Percentiles rank a stretch among this genome's conserved stretches.
Evolutionary conservation across 2,329 filamentous ascomycete genomes (phyloP).

Genomic region (Mariannaea sp.): DNA sequence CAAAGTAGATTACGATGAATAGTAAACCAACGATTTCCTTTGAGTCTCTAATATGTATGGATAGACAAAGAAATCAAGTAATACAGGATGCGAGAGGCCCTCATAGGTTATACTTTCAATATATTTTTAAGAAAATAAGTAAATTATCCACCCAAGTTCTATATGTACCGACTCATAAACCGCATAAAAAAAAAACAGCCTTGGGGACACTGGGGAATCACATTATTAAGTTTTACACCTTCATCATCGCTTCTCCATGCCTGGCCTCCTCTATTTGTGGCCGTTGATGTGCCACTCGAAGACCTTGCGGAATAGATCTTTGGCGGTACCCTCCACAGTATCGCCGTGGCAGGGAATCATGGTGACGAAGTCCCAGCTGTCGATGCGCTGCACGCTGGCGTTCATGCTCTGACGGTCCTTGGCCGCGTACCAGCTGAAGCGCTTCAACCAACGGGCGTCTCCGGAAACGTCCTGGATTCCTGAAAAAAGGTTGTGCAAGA

Average conservation of each 20-base stretch:
- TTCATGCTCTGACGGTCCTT: conserved; percentile 71
- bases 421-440: conserved; percentile 80
- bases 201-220: too few species aligned
- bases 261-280: conserved; percentile 25
- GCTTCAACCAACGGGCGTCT: conserved; percentile 73
- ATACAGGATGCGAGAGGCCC: too few species aligned
- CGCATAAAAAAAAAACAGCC: neutral
- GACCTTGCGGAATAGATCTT: conserved; percentile 75
- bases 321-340: conserved; percentile 74
- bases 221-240: conserved; percentile 2
- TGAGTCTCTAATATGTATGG: too few species aligned
- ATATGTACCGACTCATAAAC: too few species aligned
- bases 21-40: too few species aligned
- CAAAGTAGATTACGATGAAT: too few species aligned
- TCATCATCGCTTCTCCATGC: neutral
- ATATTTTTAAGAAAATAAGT: too few species aligned
- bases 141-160: neutral
- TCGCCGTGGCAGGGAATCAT: conserved; percentile 95
- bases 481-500: conserved; percentile 51
- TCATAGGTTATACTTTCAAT: too few species aligned
- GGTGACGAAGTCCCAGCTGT: conserved; percentile 81
- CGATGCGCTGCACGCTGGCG: conserved; percentile 70
- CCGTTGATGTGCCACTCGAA: conserved; percentile 80
- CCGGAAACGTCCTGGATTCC: conserved; percentile 66
- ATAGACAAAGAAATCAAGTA: too few species aligned